Conservation (phyloP, 371 early-diverging fungal species). For the Mortierella sp. region DNA sequence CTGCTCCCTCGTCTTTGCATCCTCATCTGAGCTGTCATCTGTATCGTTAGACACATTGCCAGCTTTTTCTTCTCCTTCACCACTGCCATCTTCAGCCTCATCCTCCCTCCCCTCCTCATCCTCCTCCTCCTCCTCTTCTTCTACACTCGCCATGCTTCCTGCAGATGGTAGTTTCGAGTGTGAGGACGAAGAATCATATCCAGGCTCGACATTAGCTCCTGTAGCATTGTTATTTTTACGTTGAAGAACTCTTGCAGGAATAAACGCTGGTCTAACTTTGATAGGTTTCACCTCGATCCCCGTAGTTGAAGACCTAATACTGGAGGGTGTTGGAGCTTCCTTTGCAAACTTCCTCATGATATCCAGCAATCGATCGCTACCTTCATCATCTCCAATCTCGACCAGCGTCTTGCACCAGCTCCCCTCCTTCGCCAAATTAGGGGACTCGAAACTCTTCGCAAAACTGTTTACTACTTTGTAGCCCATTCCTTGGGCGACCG, state of each 20-base stretch:
- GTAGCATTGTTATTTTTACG: conserved; percentile 21
- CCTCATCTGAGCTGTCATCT: not conserved
- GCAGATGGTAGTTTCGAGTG: conserved; percentile 14
- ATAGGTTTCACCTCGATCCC: conserved; percentile 13
- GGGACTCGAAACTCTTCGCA: conserved; percentile 48
- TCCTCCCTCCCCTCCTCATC: conserved; percentile 27
- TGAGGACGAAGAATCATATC: conserved; percentile 4
- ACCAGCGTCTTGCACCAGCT: conserved; percentile 52
- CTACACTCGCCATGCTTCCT: conserved; percentile 35
- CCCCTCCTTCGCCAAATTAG: conserved; percentile 44
- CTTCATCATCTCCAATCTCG: conserved; percentile 50
- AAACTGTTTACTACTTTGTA: conserved; percentile 54
- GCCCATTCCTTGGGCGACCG: conserved; percentile 52
- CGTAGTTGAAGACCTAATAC: not conserved
- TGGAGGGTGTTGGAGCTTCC: conserved; percentile 18
- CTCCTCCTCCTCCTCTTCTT: conserved; percentile 39
- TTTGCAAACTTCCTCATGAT: conserved; percentile 33
- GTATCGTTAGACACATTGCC: not conserved
- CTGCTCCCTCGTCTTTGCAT: not conserved
- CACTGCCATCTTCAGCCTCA: not conserved
- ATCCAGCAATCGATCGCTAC: conserved; percentile 28
- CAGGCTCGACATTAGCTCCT: not conserved
- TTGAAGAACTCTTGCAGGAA: conserved; percentile 47
- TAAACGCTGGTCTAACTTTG: conserved; percentile 47
- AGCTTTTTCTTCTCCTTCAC: conserved; percentile 13